Evolutionary conservation across 768 basidiomycete genomes (phyloP).

Genomic region (Suillus hirtellus): DNA sequence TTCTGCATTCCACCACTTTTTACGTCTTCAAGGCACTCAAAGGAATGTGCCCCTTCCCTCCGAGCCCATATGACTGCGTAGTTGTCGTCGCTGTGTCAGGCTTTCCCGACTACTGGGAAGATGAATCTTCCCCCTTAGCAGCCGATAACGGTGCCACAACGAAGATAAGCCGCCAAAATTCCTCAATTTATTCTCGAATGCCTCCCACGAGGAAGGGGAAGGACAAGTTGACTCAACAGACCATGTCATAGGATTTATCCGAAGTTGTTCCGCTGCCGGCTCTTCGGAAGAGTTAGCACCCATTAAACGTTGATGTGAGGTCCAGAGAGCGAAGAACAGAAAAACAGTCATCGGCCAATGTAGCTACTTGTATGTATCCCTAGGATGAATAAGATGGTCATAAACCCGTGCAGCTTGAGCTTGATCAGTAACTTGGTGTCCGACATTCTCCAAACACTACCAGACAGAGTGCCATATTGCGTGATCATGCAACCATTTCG

Average conservation of each 20-base stretch:
- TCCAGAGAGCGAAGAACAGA: too few species aligned
- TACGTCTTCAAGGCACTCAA: not conserved
- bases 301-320: too few species aligned
- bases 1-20: not conserved
- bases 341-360: too few species aligned
- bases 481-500: not conserved
- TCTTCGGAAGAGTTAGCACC: too few species aligned
- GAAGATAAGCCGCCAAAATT: constrained; percentile 2
- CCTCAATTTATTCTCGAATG: not conserved
- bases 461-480: too few species aligned
- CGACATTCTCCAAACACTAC: too few species aligned
- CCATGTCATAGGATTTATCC: not conserved
- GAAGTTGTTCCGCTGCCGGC: too few species aligned
- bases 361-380: too few species aligned
- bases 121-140: not conserved
- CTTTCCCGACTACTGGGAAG: not conserved
- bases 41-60: not conserved
- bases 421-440: too few species aligned
- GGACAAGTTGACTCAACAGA: not conserved
- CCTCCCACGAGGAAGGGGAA: not conserved
- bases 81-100: not conserved
- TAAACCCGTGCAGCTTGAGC: too few species aligned
- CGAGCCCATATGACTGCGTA: not conserved
- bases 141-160: not conserved
- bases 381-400: too few species aligned